Percentiles rank a stretch among this genome's conserved stretches.
phyloP scores from a whole-genome alignment of 169 alveolate species.

The Plasmodium sp. region DNA sequence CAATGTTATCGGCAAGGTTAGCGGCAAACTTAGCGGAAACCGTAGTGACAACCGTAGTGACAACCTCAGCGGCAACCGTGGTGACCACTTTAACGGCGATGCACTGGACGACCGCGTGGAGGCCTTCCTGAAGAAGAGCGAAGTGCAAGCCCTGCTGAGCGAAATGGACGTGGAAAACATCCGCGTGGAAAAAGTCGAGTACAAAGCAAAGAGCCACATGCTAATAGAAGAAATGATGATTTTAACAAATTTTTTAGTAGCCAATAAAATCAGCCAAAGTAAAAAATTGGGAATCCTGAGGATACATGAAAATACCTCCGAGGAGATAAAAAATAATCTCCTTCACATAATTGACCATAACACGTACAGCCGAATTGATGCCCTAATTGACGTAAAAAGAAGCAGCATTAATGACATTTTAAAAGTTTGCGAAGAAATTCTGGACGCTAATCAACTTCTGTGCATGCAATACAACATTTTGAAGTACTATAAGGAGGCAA shows the following conservation, averaged over 20 bases:
- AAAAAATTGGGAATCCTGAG: constrained; percentile 77
- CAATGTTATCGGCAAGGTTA: not conserved
- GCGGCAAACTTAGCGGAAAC: not conserved
- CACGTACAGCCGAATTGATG: constrained; percentile 40
- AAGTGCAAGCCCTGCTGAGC: not conserved
- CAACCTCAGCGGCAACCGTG: not conserved
- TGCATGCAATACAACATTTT: constrained; percentile 80
- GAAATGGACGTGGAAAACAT: constrained; percentile 64
- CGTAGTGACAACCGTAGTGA: not conserved
- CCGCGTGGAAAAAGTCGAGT: constrained; percentile 19
- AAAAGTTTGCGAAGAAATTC: constrained; percentile 74
- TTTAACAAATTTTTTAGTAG: constrained; percentile 84
- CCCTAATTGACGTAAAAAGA: constrained; percentile 10
- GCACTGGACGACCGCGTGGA: not conserved
- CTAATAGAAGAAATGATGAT: constrained; percentile 88
- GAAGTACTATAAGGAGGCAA: constrained; percentile 83
- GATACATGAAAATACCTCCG: constrained; percentile 81
- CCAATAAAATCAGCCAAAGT: constrained; percentile 76
- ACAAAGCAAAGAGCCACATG: constrained; percentile 81
- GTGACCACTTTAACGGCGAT: not conserved
- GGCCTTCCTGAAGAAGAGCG: not conserved
- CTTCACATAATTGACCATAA: constrained; percentile 47
- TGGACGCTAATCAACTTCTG: constrained; percentile 77
- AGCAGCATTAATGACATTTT: constrained; percentile 32
- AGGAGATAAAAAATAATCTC: constrained; percentile 77